phyloP scores from a whole-genome alignment of 305 asterid genomes.

The Euphrasia arctica region DNA sequence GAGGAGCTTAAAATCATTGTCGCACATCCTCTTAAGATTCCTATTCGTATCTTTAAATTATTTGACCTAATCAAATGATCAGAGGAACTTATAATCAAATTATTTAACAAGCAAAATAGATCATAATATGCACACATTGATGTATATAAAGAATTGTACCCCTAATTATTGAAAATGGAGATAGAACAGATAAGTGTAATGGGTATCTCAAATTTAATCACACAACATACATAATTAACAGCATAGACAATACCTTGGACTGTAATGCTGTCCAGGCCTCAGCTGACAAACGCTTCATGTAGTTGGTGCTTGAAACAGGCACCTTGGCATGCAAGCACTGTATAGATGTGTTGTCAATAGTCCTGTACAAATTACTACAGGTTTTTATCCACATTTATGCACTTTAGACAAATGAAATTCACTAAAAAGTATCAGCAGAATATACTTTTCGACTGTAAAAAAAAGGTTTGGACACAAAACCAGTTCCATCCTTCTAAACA shows the following conservation, averaged over 20 bases:
- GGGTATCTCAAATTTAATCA: constrained; percentile 17
- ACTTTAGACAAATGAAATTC: constrained; percentile 15
- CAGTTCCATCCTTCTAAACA: constrained; percentile 19
- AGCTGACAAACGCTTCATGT: constrained; percentile 81
- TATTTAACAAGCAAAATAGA: not conserved
- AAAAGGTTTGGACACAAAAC: constrained; percentile 11
- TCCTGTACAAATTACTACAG: constrained; percentile 47
- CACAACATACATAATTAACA: constrained; percentile 25
- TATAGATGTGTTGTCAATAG: constrained; percentile 78
- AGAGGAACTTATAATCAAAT: too few relatives aligned
- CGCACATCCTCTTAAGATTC: not conserved
- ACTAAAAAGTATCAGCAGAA: constrained; percentile 19
- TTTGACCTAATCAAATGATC: not conserved
- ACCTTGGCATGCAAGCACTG: constrained; percentile 88
- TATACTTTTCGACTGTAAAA: not conserved
- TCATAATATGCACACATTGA: not conserved
- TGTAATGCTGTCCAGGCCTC: constrained; percentile 81
- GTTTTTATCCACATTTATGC: constrained; percentile 26
- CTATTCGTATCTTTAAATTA: not conserved
- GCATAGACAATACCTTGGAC: constrained; percentile 63
- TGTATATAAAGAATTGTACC: not conserved
- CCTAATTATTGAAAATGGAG: not conserved
- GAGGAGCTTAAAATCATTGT: not conserved
- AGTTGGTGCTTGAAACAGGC: constrained; percentile 64
- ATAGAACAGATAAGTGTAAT: constrained; percentile 8